A percentile compares a stretch with the other conserved stretches of the same genome.
Conservation (phyloP, 306 rosid species). For the Cucurbita moschata region DNA sequence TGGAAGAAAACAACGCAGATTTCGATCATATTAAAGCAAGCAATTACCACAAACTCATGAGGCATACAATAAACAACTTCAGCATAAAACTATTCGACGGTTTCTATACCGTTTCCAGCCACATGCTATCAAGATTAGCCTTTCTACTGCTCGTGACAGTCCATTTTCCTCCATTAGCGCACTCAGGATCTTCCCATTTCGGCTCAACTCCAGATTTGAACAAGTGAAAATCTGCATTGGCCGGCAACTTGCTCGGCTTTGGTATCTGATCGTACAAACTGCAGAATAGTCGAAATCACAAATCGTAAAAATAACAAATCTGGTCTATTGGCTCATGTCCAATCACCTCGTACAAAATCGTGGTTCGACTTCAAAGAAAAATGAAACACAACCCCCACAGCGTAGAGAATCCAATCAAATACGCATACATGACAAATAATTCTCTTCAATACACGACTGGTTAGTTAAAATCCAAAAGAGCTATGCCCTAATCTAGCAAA, state of each 20-base stretch:
- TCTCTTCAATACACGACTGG: neutral
- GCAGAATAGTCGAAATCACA: slow-evolving; percentile 7
- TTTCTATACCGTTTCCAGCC: slow-evolving; percentile 83
- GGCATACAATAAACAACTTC: neutral
- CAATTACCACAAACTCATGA: neutral
- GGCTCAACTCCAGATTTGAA: slow-evolving; percentile 85
- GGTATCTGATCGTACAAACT: slow-evolving; percentile 73
- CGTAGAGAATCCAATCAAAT: neutral
- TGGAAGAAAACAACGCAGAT: neutral
- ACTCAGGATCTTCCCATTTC: slow-evolving; percentile 98
- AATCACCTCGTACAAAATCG: neutral
- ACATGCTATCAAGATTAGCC: slow-evolving; percentile 58
- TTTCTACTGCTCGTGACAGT: slow-evolving; percentile 42
- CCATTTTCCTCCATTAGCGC: slow-evolving; percentile 97
- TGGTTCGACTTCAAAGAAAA: neutral
- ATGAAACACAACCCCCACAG: neutral
- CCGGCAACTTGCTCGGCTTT: slow-evolving; percentile 71
- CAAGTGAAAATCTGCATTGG: slow-evolving; percentile 62
- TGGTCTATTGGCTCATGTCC: neutral
- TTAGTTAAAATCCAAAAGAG: neutral
- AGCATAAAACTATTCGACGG: neutral
- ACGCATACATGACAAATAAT: neutral
- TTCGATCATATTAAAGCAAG: neutral
- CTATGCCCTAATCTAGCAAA: neutral
- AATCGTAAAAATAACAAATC: neutral